Base-by-base conservation (phyloP, 1,284 basidiomycete genomes). In the Ganoderma resinaceum region DNA sequence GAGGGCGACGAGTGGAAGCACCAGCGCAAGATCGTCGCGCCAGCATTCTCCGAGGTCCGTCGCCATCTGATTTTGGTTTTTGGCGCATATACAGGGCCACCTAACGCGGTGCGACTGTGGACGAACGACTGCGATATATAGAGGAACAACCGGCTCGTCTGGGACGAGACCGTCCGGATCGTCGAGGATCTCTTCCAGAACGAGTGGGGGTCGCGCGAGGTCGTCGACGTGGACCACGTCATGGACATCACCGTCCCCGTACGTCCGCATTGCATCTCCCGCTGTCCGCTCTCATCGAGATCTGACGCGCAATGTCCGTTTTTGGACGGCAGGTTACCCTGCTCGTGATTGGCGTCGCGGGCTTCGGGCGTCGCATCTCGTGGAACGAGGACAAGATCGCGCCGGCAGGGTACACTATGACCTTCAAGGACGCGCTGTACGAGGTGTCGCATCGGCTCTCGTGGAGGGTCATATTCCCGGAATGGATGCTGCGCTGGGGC, bases 1-100 rank as follows among this genome's bases (percentile, higher is more conserved):
- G 88, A 89, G 73, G 84, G 84, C 23, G 85, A 88, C n/a, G 82
- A 87, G 71, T 89, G 88, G 88, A 87, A 88, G 72, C 83, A 83
- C 59, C 87, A 88, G 70, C 79, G 88, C 49, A 87, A 86, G 76
- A 84, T 84, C 38, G 70, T 78, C 38, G 80, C 80, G 5, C 82
- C 82, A 1, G 77, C 80, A 1, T 84, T 84, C 70, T 83, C 80
- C 3, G 82, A 84, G 73, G 83, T 84, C 46, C n/a, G 73, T 67
- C n/a, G n/a, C n/a, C n/a, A n/a, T n/a, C n/a, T n/a, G n/a, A 1
- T 23, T 1, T 1, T 9, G 18, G 12, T 31, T 37, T n/a, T 23
- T n/a, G 14, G 7, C 40, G 20, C 52, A 40, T 43, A 8, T 18
- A n/a, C n/a, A 43, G 5, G 6, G 18, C 3, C 23, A 8, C 23